These are phyloP conservation scores for Aegle marmelos DNA, from an alignment of 345 rosid genomes.

Conservation along the genomic window DNA sequence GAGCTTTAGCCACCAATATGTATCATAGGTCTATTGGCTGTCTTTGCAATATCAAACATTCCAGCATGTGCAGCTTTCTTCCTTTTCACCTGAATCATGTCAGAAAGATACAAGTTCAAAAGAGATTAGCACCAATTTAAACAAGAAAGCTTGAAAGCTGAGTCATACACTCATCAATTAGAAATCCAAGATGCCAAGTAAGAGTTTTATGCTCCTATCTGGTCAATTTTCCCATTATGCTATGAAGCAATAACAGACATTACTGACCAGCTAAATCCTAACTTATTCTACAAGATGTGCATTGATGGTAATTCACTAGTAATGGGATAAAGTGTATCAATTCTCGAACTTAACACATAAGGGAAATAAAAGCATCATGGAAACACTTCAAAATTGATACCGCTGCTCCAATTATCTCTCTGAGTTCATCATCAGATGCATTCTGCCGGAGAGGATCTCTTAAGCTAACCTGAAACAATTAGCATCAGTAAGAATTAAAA, in stretches of 20 bases:
- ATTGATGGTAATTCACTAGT: neutral
- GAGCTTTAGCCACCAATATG: slow-evolving; percentile 67
- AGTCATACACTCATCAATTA: neutral
- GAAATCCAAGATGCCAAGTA: neutral
- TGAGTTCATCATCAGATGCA: slow-evolving; percentile 61
- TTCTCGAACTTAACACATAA: neutral
- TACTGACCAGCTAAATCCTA: neutral
- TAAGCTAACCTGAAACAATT: slow-evolving; percentile 68
- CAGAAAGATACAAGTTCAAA: neutral
- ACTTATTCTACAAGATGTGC: neutral
- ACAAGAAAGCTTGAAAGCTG: neutral
- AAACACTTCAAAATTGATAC: slow-evolving; percentile 39
- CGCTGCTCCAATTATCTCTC: slow-evolving; percentile 86
- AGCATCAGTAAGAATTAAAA: neutral
- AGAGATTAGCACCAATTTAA: neutral
- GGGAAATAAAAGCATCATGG: neutral
- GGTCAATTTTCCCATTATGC: neutral
- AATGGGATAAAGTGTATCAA: neutral
- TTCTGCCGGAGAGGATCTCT: slow-evolving; percentile 88
- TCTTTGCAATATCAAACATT: slow-evolving; percentile 83
- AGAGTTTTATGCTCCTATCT: neutral
- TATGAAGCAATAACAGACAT: neutral
- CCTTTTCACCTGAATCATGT: slow-evolving; percentile 60
- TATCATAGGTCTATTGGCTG: slow-evolving; percentile 81
- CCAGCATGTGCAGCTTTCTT: slow-evolving; percentile 82